Percentiles rank a stretch among this genome's conserved stretches.
These are phyloP conservation scores for Apiospora marii DNA, from an alignment of 2,329 filamentous ascomycete species.

Conservation along the genomic window DNA sequence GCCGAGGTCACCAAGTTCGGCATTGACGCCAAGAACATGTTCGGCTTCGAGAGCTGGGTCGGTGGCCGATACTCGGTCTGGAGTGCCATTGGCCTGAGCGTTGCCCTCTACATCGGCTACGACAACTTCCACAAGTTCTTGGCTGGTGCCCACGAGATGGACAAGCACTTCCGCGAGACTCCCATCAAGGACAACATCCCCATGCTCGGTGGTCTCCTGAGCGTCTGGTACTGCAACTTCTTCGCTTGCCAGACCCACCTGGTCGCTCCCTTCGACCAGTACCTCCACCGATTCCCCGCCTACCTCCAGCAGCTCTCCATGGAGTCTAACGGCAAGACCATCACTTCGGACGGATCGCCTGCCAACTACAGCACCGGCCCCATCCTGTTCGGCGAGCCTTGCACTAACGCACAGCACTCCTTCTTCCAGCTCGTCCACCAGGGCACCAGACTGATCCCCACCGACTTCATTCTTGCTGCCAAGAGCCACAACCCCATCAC, in stretches of 20 bases:
- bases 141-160: slow-evolving; percentile 94
- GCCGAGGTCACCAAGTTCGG: slow-evolving; percentile 96
- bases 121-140: slow-evolving; percentile 99
- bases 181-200: slow-evolving; percentile 96
- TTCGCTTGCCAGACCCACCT: slow-evolving; percentile 98
- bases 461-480: slow-evolving; percentile 96
- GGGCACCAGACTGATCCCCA: slow-evolving; percentile 97
- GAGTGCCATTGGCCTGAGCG: slow-evolving; percentile 96
- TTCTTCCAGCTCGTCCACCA: slow-evolving; percentile 99
- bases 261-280: slow-evolving; percentile 98
- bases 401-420: slow-evolving; percentile 98
- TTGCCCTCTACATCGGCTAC: slow-evolving; percentile 93
- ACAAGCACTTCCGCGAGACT: slow-evolving; percentile 94
- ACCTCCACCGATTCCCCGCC: slow-evolving; percentile 97
- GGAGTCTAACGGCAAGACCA: slow-evolving; percentile 99
- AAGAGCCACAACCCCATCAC: slow-evolving; percentile 96
- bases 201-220: slow-evolving; percentile 87
- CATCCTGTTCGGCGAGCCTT: slow-evolving; percentile 96
- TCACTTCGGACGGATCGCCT: slow-evolving; percentile 85
- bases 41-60: slow-evolving; percentile 98
- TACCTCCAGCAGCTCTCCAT: slow-evolving; percentile 99
- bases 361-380: slow-evolving; percentile 98
- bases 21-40: slow-evolving; percentile 99
- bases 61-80: slow-evolving; percentile 98
- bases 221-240: slow-evolving; percentile 99